Evolutionary conservation across 192 early-diverging fungal genomes (phyloP), one percentile per base, ranked within the genome.

Genomic region (Coemansia sp.): DNA sequence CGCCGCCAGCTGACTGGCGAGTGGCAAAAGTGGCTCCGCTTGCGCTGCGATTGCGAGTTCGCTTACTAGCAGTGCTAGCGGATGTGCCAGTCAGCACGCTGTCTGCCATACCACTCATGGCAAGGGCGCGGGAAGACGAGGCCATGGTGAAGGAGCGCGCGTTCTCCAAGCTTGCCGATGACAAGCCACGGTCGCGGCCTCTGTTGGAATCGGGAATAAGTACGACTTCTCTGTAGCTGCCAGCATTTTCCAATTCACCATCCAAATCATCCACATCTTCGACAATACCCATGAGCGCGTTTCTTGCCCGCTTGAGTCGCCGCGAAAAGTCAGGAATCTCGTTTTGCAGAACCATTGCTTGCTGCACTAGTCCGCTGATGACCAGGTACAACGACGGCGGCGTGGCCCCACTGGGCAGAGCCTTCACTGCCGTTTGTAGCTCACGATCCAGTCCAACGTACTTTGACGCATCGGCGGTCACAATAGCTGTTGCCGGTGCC

Each of bases 211-310:
- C 58, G 10, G 58, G 36, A n/a, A 61, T 38, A 38, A 61, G 33
- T 10, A 38, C 31, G 18, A 38, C 34, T n/a, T 61, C 58, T 16
- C 64, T 47, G 68, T 55, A 40, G 27, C 36, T 46, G 22, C 62
- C 49, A 3, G 61, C 62, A 71, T 62, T 61, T 62, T 84, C 81
- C 22, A 84, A 69, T 66, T 84, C 81, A 46, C 71, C 76, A 36
- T 84, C 74, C 62, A 84, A 69, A 18, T 75, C 76, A 40, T 79
- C 74, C 6, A 64, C 76, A 44, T 84, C 81, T 63, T 84, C 81
- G 5, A 84, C 81, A 38, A 84, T 72, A 47, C 81, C 81, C 81
- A 84, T 84, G 33, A 84, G 69, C 34, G 81, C 81, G 29, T 84
- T 84, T 40, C 81, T 49, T 1, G 81, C 81, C 13, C 81, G 73